Base-by-base conservation (phyloP, 768 basidiomycete species). In the Xerocomellus intermedius region DNA sequence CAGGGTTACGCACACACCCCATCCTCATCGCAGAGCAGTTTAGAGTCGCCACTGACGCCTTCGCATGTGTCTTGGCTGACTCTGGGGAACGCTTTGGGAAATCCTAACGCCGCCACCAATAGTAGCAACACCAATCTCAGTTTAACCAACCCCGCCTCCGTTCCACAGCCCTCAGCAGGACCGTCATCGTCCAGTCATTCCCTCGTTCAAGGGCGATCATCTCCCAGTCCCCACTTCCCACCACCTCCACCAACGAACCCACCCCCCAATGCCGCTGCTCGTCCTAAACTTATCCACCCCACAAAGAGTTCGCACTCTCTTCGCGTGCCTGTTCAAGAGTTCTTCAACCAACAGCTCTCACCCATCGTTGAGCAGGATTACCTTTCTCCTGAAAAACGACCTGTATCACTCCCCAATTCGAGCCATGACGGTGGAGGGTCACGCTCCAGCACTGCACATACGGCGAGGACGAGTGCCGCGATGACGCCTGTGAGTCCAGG, bases 301-400 rank as follows among this genome's bases (percentile, higher is more conserved):
- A 62, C 69, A 30, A 69, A 73, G 59, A 78, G 78, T 54, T 71
- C 75, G 9, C 77, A 75, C 38, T 77, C 77, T 16, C 65, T 81
- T 26, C 77, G 75, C 33, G 68, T 75, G 16, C 75, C 79, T 26
- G 50, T 66, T 21, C 67, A 64, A 32, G 72, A 63, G 48, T 61
- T 59, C 32, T 65, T 59, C 49, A 67, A 58, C 47, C 63, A 61
- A 47, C 85, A 79, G 42, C 77, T 87, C 36, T 86, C 86, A 2
- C 85, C 87, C 0, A 87, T 88, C 38, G 77, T 76, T 9, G 87
- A 87, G 69, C 80, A 80, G 59, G 82, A 86, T 50, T 85, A 85
- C 61, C 64, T 82, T 51, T 82, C 84, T 7, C 82, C 82, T 0
- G 75, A 76, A 46, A 73, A 70, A 55, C 70, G 72, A 33, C 70